phyloP scores from a whole-genome alignment of 2,329 filamentous ascomycete species.

The Sclerotinia subarctica region DNA sequence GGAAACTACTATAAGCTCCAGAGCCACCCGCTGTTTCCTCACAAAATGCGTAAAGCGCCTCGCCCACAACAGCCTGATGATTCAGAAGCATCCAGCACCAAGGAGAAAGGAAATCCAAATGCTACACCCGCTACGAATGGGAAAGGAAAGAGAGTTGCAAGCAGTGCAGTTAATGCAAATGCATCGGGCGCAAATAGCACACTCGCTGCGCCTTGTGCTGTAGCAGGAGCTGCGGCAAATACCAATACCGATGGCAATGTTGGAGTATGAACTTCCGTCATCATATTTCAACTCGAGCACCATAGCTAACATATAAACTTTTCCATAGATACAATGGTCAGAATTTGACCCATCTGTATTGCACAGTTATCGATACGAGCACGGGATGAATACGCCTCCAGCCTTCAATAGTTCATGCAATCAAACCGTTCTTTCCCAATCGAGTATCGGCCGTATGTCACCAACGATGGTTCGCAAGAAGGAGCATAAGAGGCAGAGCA shows the following conservation, averaged over 20 bases:
- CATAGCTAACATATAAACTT: slow-evolving; percentile 13
- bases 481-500: slow-evolving; percentile 63
- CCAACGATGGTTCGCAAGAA: slow-evolving; percentile 71
- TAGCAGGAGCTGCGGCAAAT: slow-evolving; percentile 21
- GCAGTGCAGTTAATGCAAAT: slow-evolving; percentile 24
- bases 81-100: slow-evolving; percentile 40
- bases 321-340: slow-evolving; percentile 57
- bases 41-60: slow-evolving; percentile 26
- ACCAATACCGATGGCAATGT: slow-evolving; percentile 29
- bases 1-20: not conserved
- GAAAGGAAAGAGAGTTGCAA: slow-evolving; percentile 35
- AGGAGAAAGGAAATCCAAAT: slow-evolving; percentile 35
- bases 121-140: slow-evolving; percentile 29
- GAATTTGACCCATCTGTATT: slow-evolving; percentile 65
- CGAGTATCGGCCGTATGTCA: slow-evolving; percentile 67
- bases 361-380: slow-evolving; percentile 71
- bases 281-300: not conserved
- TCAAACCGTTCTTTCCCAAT: slow-evolving; percentile 58
- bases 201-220: slow-evolving; percentile 21
- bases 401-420: slow-evolving; percentile 65
- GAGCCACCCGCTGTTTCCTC: not conserved
- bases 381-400: slow-evolving; percentile 67
- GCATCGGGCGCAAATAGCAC: slow-evolving; percentile 37
- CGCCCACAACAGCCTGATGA: slow-evolving; percentile 38
- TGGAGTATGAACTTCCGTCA: slow-evolving; percentile 29